Evolutionary conservation across 306 rosid species (phyloP), one percentile per base, ranked within the genome.

Genomic region (Cicer pinnatifidum): DNA sequence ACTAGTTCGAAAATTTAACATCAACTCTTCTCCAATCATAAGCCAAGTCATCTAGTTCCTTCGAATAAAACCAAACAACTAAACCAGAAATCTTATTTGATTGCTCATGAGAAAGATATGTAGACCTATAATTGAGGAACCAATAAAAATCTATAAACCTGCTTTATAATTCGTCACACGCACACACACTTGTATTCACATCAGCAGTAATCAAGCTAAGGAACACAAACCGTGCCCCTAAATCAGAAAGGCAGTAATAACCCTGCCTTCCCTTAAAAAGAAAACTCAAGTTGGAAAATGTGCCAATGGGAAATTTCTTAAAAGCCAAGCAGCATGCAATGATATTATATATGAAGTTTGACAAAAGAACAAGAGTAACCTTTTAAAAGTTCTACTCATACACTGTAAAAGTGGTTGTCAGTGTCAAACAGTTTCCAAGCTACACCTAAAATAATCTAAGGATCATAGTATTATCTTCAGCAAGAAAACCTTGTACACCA

Each of bases 381-480:
- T 7, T 46, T 8, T 38, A 38, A n/a, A 13, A 45, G 9, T 23
- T 23, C 57, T 11, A 11, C 16, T 13, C 20, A 7, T 7, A 28
- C 59, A 20, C 10, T 8, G 13, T 15, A 51, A 37, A 59, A 69
- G 28, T 50, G 43, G 10, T 51, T 69, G 61, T 33, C 16, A 13
- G 33, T 8, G 62, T 23, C 33, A 45, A 45, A 67, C 72, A 67
- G 8, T 46, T 67, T 23, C 57, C 57, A 69, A 50, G 62, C 62
- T 28, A 69, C 8, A 45, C 74, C 46, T 50, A 51, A 28, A 28
- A 28, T 51, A 19, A 37, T 15, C 9, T 9, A 73, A 61, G 71
- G 71, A n/a, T 41, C 74, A 12, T 7, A 66, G 28, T 23, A 54
- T 28, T 43, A 66, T 33, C 59, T 43, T 54, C 66, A 43, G 28